Percentiles rank a stretch among this genome's conserved stretches.
Conservation (phyloP, 345 rosid genomes). For the Rhodomyrtus tomentosa region DNA sequence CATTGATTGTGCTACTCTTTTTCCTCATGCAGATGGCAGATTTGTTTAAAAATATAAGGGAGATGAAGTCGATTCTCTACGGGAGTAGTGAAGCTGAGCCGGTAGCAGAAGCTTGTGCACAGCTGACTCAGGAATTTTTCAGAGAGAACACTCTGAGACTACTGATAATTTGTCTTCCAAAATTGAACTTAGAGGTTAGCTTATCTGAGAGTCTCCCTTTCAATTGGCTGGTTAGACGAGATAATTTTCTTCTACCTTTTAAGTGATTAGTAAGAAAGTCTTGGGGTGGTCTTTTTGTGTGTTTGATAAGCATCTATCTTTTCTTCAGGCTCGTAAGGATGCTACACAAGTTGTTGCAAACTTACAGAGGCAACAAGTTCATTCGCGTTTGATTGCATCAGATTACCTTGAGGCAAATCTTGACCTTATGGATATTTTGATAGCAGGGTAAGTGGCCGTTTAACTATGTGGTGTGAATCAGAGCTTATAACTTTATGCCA, state of each 20-base stretch:
- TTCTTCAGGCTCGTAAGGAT: conserved; percentile 33
- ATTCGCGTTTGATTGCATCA: conserved; percentile 17
- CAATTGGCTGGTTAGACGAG: background rate
- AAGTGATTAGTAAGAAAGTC: background rate
- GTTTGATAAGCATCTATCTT: background rate
- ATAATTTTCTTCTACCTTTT: background rate
- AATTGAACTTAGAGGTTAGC: conserved; percentile 36
- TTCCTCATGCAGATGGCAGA: conserved; percentile 32
- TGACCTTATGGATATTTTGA: conserved; percentile 28
- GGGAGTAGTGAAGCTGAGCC: conserved; percentile 49
- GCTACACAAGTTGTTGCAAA: conserved; percentile 39
- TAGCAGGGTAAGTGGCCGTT: conserved; percentile 18
- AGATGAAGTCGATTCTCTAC: conserved; percentile 38
- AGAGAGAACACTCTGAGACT: conserved; percentile 37
- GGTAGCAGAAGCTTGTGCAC: conserved; percentile 35
- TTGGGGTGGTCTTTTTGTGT: background rate
- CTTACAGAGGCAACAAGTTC: conserved; percentile 38
- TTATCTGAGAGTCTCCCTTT: background rate
- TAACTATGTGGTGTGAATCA: background rate
- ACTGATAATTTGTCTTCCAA: conserved; percentile 37
- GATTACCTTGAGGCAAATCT: conserved; percentile 29
- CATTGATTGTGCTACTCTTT: background rate
- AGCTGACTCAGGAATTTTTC: conserved; percentile 47
- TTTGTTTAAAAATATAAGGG: conserved; percentile 26
- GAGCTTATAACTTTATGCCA: background rate